Base-by-base conservation (phyloP, 805 yeast genomes). In the Myxozyma melibiosi region DNA sequence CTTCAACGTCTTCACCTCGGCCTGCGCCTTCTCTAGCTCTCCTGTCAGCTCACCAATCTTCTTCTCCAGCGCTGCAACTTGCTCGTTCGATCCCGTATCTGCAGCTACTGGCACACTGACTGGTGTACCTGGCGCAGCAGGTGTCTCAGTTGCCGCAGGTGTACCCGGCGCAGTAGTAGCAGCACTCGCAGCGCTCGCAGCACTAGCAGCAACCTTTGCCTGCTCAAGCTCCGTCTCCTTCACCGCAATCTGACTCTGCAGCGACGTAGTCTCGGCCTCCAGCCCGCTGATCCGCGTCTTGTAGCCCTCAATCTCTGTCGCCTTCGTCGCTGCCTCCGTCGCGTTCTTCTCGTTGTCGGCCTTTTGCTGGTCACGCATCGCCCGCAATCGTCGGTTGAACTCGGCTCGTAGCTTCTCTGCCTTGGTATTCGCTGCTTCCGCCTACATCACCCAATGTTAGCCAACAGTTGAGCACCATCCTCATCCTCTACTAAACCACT, bases 11-110 rank as follows among this genome's bases (percentile, higher is more conserved):
- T 41, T n/a, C 11, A 60, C 53, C 40, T 56, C 46, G n/a, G 33
- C 41, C 48, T 59, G 49, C 16, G 47, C 33, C 9, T 52, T 45
- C 38, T 33, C 50, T 18, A 61, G 42, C 33, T 37, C 42, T 5
- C 58, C 20, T 11, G 53, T 53, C 28, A 72, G 66, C 18, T 67
- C 72, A 25, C 70, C 71, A 54, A 69, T 66, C 50, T 76, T 63
- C 53, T 69, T 71, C 55, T 73, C 74, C 37, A 70, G 68, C 27
- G 73, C 72, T 11, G 38, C 35, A 27, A 34, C n/a, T n/a, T 34
- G 16, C 18, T 28, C 50, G 1, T 7, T 22, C 7, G 30, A 3
- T 16, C 22, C 48, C 25, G 46, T 25, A 25, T 5, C 34, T 39
- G 47, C 40, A 22, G 51, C 34, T 33, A 11, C 20, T 20, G 27